Base-by-base conservation (phyloP, 768 basidiomycete genomes). In the Boletus tylopilopsis region DNA sequence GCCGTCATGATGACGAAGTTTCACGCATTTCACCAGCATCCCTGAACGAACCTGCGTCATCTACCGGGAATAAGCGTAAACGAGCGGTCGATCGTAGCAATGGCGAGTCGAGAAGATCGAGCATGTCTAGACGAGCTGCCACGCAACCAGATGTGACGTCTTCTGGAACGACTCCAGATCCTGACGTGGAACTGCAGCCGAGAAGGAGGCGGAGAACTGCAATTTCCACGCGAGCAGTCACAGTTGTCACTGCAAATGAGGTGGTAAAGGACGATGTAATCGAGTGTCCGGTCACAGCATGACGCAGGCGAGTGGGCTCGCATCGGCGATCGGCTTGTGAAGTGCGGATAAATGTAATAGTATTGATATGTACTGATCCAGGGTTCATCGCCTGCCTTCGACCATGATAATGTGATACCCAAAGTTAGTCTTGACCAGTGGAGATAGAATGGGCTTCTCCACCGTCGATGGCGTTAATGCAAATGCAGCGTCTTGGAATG, bases 391-490 rank as follows among this genome's bases (percentile, higher is more conserved):
- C 32, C 90, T 79, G 16, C 88, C 90, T 70, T 93, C 90, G 7
- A 91, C 90, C 87, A 93, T 89, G 66, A 93, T 91, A 60, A 93
- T 84, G 64, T 93, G 90, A 68, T 92, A 93, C 13, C 90, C 90
- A 61, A 84, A 84, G 53, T 77, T 80, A 6, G 90, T 93, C 70
- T 91, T 93, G 29, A 92, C 84, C 42, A 92, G 77, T 15, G 81
- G 69, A 2, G 88, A 87, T 16, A 80, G 61, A 42, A 78, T 70
- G 4, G 90, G 90, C 55, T 87, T 90, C 68, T 90, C 90, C 53
- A 87, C 80, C 4, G 85, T 79, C 8, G 90, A 93, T 3, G 90
- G 89, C 23, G 78, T 72, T 40, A 93, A 75, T 16, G 81, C 82
- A 66, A 93, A 93, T 6, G 89, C 90, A n/a, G 82, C 90, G 49